These are phyloP conservation scores for Chaetomium sp. DNA, from an alignment of 2,329 filamentous ascomycete genomes.

Conservation along the genomic window DNA sequence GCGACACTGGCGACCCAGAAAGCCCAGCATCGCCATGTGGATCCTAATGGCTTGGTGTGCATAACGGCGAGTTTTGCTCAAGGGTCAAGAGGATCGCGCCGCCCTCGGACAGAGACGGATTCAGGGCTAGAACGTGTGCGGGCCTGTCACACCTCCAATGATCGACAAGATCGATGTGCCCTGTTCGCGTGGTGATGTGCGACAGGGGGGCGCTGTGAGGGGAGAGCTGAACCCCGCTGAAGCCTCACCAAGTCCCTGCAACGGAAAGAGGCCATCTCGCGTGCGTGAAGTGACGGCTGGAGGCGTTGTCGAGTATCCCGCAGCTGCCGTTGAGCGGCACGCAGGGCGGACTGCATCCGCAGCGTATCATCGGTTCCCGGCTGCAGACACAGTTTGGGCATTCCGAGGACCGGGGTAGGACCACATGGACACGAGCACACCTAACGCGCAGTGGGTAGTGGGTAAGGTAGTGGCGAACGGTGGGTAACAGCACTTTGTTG, in stretches of 20 bases:
- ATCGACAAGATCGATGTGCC: constrained; percentile 11
- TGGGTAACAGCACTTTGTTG: background rate
- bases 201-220: constrained; percentile 4
- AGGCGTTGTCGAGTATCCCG: constrained; percentile 7
- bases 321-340: constrained; percentile 24
- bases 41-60: background rate
- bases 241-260: constrained; percentile 14
- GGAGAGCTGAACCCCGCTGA: constrained; percentile 21
- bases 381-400: constrained; percentile 2
- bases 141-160: background rate
- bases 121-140: constrained; percentile 1
- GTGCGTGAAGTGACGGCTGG: constrained; percentile 9
- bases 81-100: background rate
- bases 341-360: constrained; percentile 1
- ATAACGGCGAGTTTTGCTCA: background rate
- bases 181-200: constrained; percentile 12
- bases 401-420: background rate
- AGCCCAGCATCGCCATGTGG: constrained; percentile 6
- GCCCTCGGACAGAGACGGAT: background rate
- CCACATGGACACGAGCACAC: background rate
- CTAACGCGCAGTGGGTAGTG: no score
- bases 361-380: constrained; percentile 3
- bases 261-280: constrained; percentile 8
- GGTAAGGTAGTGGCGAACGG: background rate
- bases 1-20: background rate